Base-by-base conservation (phyloP, 2,329 filamentous ascomycete species). In the Botrytis squamosa region DNA sequence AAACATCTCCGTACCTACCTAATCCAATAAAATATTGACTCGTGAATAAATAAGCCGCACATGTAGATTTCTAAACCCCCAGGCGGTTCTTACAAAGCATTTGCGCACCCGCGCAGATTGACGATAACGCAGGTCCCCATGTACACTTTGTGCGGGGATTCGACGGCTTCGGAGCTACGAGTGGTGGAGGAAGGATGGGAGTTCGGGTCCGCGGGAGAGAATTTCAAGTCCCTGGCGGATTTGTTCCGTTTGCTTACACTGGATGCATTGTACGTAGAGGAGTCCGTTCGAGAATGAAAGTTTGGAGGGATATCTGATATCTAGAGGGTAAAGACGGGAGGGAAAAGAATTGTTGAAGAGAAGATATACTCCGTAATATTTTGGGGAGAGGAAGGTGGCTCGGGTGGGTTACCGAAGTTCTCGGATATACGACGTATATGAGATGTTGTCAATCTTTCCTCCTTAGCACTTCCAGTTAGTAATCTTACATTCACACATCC, bases 21-120 rank as follows among this genome's bases (percentile, higher is more conserved):
- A 33, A 42, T 40, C 33, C 16, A 67, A 14, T 57, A 9, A 22
- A 38, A 55, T 7, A 40, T 55, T 22, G 65, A 55, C 9, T 55
- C 25, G 2, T 22, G 14, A 10, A 10, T 57, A n/a, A 29, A 25
- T 33, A 42, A 33, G 20, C 25, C 36, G 25, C 16, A 25, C 9
- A 25, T 42, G n/a, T 25, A 62, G 12, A 22, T 42, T n/a, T 40
- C 60, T 42, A 63, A 38, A 7, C n/a, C 29, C n/a, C 52, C 52
- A 57, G 52, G 52, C 3, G 4, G 33, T 36, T 42, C 36, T 69
- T 57, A 69, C 66, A 57, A 57, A 69, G 66, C 66, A 57, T 33
- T 25, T 16, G 52, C 25, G 52, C n/a, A 29, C 3, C 52, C 18
- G 38, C 36, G 49, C 38, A 57, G 36, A 42, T 25, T 57, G 49